phyloP scores from a whole-genome alignment of 192 early-diverging fungal genomes.

The Phycomyces nitens region DNA sequence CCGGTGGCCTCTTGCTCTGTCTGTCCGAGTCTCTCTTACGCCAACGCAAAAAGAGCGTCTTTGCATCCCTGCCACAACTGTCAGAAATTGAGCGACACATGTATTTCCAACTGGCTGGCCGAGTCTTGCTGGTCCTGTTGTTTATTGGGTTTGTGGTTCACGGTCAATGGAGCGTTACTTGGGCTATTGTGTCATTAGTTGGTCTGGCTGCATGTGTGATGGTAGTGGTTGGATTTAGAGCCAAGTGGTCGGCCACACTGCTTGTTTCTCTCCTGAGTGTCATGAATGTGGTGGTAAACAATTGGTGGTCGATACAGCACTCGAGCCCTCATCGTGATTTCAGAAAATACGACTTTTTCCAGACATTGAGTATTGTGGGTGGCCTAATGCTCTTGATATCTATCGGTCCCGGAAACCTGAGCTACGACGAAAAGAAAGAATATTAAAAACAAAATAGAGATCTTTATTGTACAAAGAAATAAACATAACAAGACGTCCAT shows the following conservation, averaged over 20 bases:
- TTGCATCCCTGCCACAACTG: constrained; percentile 82
- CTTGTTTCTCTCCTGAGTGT: constrained; percentile 84
- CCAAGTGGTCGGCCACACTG: constrained; percentile 92
- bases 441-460: background rate
- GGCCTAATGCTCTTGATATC: constrained; percentile 90
- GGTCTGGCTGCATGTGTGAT: constrained; percentile 83
- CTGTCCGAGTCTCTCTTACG: constrained; percentile 70
- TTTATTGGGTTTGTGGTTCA: constrained; percentile 88
- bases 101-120: constrained; percentile 89
- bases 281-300: constrained; percentile 90
- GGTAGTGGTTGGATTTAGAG: constrained; percentile 96
- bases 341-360: constrained; percentile 98
- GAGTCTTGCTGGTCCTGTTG: constrained; percentile 87
- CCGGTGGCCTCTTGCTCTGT: constrained; percentile 91
- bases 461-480: background rate
- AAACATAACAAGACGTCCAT: no score
- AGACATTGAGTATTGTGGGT: constrained; percentile 82
- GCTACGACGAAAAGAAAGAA: constrained; percentile 11
- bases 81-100: constrained; percentile 79
- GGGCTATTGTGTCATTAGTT: constrained; percentile 67
- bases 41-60: constrained; percentile 65
- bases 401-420: constrained; percentile 61
- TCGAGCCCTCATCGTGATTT: constrained; percentile 83
- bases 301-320: constrained; percentile 77
- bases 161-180: constrained; percentile 70